Evolutionary conservation across 345 rosid genomes (phyloP).

Genomic region (Combretum micranthum): DNA sequence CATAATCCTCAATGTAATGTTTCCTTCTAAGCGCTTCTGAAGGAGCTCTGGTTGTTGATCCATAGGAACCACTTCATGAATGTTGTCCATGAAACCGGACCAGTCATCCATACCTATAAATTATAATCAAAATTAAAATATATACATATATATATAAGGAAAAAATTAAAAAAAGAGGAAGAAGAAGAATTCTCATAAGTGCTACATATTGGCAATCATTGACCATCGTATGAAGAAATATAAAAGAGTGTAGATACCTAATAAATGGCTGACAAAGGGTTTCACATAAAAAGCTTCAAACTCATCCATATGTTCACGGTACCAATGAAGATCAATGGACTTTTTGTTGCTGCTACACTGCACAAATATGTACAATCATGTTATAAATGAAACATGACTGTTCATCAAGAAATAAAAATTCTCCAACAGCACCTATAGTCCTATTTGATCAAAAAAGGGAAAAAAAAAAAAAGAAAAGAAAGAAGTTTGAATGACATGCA

Average conservation of each 20-base stretch:
- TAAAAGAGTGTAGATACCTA: conserved; percentile 37
- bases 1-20: conserved; percentile 82
- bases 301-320: conserved; percentile 92
- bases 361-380: conserved; percentile 2
- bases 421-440: not conserved
- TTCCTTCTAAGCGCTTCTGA: conserved; percentile 90
- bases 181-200: not conserved
- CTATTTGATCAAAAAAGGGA: not conserved
- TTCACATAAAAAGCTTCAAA: conserved; percentile 92
- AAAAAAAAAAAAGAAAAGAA: too few relatives aligned
- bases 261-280: conserved; percentile 80
- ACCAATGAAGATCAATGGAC: conserved; percentile 88
- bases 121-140: not conserved
- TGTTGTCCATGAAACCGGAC: conserved; percentile 93
- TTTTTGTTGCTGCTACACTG: conserved; percentile 94
- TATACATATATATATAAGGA: too few relatives aligned
- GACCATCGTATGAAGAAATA: not conserved
- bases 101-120: conserved; percentile 82
- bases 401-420: too few relatives aligned
- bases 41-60: conserved; percentile 94
- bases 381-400: not conserved
- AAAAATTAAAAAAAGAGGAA: not conserved
- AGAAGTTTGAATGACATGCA: conserved; percentile 31
- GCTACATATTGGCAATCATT: too few relatives aligned
- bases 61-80: conserved; percentile 91